Percentiles rank a stretch among this genome's conserved stretches.
These are phyloP conservation scores for Oldenlandia corymbosa DNA, from an alignment of 257 asterid genomes.

Conservation along the genomic window DNA sequence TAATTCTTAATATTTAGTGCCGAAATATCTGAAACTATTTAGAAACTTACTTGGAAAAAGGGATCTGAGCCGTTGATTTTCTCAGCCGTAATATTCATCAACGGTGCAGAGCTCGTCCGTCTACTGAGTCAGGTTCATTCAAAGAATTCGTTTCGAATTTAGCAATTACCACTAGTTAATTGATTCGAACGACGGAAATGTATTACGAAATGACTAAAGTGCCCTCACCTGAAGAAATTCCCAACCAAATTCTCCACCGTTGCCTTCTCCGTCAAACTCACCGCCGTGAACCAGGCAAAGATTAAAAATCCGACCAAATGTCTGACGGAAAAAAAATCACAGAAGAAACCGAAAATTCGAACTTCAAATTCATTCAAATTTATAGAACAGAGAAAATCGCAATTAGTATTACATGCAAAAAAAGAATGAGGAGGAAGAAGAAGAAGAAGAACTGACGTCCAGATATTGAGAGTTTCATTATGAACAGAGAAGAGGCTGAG, in stretches of 20 bases:
- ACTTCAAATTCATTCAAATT: not conserved
- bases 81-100: constrained; percentile 26
- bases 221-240: constrained; percentile 41
- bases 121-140: constrained; percentile 15
- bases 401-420: not conserved
- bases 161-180: not conserved
- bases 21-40: not conserved
- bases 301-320: constrained; percentile 78
- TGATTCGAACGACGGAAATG: not conserved
- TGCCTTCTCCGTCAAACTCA: constrained; percentile 64
- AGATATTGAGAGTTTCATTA: constrained; percentile 82
- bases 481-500: constrained; percentile 80
- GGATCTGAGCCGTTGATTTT: constrained; percentile 51
- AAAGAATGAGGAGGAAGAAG: not conserved
- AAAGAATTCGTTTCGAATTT: not conserved
- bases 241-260: constrained; percentile 37
- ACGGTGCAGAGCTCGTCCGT: constrained; percentile 42
- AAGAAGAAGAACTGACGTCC: constrained; percentile 56
- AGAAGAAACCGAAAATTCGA: not conserved
- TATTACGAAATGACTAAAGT: not conserved
- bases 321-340: constrained; percentile 28
- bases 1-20: too few species aligned
- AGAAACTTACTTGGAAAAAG: constrained; percentile 43
- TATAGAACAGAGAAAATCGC: not conserved
- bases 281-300: constrained; percentile 54